Conservation (phyloP, 2,329 filamentous ascomycete species). For the Exophiala bonariae region DNA sequence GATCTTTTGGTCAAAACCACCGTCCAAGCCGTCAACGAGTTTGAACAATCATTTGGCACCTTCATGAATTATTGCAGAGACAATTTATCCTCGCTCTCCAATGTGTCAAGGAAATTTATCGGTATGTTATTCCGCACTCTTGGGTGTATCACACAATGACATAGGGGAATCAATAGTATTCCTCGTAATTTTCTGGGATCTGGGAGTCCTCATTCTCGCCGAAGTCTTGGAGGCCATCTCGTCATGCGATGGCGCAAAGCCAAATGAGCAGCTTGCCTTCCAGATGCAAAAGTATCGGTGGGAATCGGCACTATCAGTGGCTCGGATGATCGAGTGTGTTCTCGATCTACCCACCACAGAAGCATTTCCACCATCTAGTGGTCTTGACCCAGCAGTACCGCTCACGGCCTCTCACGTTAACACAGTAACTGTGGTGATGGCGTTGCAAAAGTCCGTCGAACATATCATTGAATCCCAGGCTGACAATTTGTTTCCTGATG, state of each 20-base stretch:
- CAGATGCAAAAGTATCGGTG: background rate
- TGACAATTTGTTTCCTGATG: constrained; percentile 16
- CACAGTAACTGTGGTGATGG: constrained; percentile 20
- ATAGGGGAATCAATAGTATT: constrained; percentile 23
- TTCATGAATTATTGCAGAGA: too few species aligned
- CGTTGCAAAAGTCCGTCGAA: constrained; percentile 24
- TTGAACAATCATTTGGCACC: too few species aligned
- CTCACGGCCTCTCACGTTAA: constrained; percentile 29
- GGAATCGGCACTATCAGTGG: background rate
- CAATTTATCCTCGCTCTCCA: too few species aligned
- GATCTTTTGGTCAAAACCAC: too few species aligned
- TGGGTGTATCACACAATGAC: too few species aligned
- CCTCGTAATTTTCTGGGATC: constrained; percentile 25
- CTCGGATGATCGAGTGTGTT: constrained; percentile 17
- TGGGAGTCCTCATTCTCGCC: constrained; percentile 24
- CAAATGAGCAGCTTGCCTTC: background rate
- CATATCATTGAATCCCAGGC: constrained; percentile 18
- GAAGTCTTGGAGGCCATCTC: constrained; percentile 13
- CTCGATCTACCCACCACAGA: constrained; percentile 19
- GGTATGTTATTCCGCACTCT: too few species aligned
- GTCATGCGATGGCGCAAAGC: too few species aligned
- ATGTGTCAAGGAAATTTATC: too few species aligned
- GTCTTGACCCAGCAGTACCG: constrained; percentile 23
- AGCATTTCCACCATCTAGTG: constrained; percentile 27
- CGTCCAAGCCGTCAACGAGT: too few species aligned